phyloP scores from a whole-genome alignment of 495 filamentous ascomycete genomes.

The Penicillium canescens region DNA sequence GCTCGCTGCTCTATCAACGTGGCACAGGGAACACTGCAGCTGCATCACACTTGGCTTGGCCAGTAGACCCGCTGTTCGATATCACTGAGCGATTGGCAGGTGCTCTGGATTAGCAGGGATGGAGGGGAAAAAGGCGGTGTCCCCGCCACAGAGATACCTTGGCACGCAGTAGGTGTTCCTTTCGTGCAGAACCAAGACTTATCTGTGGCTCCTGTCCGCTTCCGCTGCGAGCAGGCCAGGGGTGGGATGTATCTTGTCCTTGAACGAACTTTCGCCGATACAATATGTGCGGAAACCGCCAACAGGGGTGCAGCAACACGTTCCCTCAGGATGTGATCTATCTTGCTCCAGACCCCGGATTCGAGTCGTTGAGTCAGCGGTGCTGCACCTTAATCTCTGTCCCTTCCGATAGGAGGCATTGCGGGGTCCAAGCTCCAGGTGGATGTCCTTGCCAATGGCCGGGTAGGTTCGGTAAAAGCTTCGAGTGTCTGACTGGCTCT shows the following conservation, averaged over 20 bases:
- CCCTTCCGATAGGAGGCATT: constrained; percentile 19
- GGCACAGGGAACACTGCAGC: constrained; percentile 18
- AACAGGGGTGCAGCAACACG: not conserved
- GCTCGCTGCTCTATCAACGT: constrained; percentile 16
- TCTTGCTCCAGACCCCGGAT: not conserved
- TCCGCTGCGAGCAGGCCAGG: constrained; percentile 6
- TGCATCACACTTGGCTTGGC: constrained; percentile 19
- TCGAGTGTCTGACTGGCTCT: constrained; percentile 4
- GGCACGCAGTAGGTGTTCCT: constrained; percentile 16
- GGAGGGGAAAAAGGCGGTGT: constrained; percentile 30
- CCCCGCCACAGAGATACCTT: constrained; percentile 23
- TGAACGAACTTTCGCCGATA: not conserved
- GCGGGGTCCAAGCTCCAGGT: constrained; percentile 21
- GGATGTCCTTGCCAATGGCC: constrained; percentile 6
- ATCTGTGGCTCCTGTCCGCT: constrained; percentile 15
- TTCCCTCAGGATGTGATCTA: constrained; percentile 5
- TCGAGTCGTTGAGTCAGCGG: constrained; percentile 1
- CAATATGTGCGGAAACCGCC: too few relatives aligned
- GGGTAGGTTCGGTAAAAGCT: constrained; percentile 12
- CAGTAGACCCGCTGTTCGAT: constrained; percentile 3
- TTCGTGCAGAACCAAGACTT: constrained; percentile 19
- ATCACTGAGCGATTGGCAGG: constrained; percentile 4
- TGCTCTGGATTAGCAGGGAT: not conserved
- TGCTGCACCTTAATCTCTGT: constrained; percentile 17
- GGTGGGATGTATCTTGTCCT: constrained; percentile 2